phyloP scores from a whole-genome alignment of 2,329 filamentous ascomycete genomes.

The Penicillium polonicum region DNA sequence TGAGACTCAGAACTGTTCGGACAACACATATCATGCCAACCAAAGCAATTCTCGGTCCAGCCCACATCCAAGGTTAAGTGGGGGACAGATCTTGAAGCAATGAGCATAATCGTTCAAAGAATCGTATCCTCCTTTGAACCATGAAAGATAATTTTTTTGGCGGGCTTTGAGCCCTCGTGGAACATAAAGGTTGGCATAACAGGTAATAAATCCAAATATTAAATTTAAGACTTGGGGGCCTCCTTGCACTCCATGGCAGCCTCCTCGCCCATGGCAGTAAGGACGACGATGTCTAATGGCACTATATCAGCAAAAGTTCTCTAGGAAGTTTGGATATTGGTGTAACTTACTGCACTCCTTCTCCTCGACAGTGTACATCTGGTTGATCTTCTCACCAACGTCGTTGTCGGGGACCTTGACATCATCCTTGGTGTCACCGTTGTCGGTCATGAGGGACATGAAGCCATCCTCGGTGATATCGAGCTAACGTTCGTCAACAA shows the following conservation, averaged over 20 bases:
- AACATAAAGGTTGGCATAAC: constrained; percentile 33
- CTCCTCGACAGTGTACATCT: constrained; percentile 75
- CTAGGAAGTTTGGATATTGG: background rate
- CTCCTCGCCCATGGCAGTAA: constrained; percentile 96
- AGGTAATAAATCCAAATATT: constrained; percentile 24
- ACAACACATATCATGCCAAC: constrained; percentile 37
- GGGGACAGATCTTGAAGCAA: constrained; percentile 26
- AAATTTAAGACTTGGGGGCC: constrained; percentile 54
- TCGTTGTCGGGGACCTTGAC: constrained; percentile 91
- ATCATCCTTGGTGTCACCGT: constrained; percentile 88
- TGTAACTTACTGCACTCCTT: constrained; percentile 87
- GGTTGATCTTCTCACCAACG: constrained; percentile 79
- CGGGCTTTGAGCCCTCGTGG: constrained; percentile 25
- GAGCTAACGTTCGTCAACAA: constrained; percentile 55
- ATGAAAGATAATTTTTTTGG: constrained; percentile 28
- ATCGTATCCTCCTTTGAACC: constrained; percentile 29
- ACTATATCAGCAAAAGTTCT: background rate
- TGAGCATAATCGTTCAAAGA: constrained; percentile 28
- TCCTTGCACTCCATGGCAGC: constrained; percentile 91
- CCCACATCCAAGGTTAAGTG: constrained; percentile 37
- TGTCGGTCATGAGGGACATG: constrained; percentile 88
- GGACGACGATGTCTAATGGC: constrained; percentile 76
- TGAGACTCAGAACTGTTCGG: constrained; percentile 36
- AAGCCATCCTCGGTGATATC: constrained; percentile 92
- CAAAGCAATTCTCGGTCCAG: constrained; percentile 36